Base-by-base conservation (phyloP, 2,329 filamentous ascomycete species). In the Fusarium nanum region DNA sequence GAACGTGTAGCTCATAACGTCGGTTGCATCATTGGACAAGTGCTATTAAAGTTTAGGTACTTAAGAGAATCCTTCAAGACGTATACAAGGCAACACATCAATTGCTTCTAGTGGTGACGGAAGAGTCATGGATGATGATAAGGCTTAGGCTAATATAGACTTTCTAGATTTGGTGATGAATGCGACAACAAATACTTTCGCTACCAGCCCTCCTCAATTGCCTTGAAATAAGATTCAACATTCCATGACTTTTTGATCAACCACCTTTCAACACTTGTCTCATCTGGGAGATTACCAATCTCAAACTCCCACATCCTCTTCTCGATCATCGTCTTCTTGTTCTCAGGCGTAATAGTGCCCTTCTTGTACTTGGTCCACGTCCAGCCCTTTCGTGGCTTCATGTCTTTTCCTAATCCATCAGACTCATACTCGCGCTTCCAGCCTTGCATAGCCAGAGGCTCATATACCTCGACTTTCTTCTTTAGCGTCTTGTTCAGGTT, bases 221-320 rank as follows among this genome's bases (percentile, higher is more conserved):
- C 30, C 57, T 60, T 56, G 9, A 60, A 60, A 13, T 56, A 56
- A 9, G 52, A 60, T 22, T 60, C 32, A 2, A 56, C 49, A 20
- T 60, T 48, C 57, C 57, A 60, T 2, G 57, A 60, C 18, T 56
- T 60, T 5, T 45, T 40, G 18, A 60, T 60, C 42, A 60, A 32
- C 57, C 57, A 60, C 20, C 52, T 37, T 44, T 60, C 57, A n/a
- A 56, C 25, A 23, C 57, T 60, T 8, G 57, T 32, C 14, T 60
- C 13, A 10, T 56, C 57, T 11, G 57, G 57, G 1, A 60, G 20
- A 14, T 41, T 60, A 3, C 57, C 57, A 44, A 60, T 60, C 34
- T 60, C 57, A 41, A 60, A 60, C 27, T 60, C 57, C 57, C 57
- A 60, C 50, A 60, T 60, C 5, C 44, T 27, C 52, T 42, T 45